These are phyloP conservation scores for Turnera subulata DNA, from an alignment of 345 rosid genomes.

Conservation along the genomic window DNA sequence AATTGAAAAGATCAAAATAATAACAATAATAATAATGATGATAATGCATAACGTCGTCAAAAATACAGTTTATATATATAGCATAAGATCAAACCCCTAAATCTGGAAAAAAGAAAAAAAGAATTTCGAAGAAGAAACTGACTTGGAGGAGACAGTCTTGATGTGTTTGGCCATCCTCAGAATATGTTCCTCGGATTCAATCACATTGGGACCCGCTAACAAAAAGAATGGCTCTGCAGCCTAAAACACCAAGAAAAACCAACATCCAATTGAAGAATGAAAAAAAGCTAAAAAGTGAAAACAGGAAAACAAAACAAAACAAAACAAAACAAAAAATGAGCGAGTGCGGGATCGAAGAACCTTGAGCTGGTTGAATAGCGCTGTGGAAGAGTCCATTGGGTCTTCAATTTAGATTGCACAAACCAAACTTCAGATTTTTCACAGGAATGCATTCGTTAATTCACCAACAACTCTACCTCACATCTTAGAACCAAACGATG, in stretches of 20 bases:
- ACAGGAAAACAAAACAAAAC: background rate
- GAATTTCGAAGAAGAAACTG: slow-evolving; percentile 12
- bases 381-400: slow-evolving; percentile 49
- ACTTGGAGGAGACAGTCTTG: slow-evolving; percentile 65
- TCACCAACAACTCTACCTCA: no score
- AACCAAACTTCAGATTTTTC: no score
- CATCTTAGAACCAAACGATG: no score
- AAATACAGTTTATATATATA: no score
- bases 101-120: background rate
- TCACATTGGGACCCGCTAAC: slow-evolving; percentile 93
- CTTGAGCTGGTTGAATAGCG: slow-evolving; percentile 66
- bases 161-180: slow-evolving; percentile 71
- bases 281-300: background rate
- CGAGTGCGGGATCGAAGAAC: no score
- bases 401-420: no score
- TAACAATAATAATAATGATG: no score
- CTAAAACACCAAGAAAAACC: slow-evolving; percentile 34
- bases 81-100: no score
- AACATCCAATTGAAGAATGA: background rate
- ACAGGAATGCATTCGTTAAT: no score
- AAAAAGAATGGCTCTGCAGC: slow-evolving; percentile 83
- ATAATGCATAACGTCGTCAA: no score
- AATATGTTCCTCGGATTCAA: slow-evolving; percentile 91
- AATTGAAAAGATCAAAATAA: no score
- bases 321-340: no score